Conservation (phyloP, 139 green algal species). For the Chlamydomonas sp. region DNA sequence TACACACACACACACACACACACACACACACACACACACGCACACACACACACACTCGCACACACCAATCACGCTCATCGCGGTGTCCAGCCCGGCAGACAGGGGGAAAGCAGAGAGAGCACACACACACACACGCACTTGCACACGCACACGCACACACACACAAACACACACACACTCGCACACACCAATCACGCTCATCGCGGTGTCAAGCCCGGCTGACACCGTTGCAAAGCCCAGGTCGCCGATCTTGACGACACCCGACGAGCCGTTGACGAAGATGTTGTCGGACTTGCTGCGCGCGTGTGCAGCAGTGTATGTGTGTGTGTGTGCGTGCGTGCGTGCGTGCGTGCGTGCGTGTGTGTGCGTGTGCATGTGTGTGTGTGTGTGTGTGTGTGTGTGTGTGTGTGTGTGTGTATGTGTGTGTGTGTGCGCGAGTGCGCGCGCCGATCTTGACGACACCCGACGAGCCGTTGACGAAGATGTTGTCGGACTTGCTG, state of each 20-base stretch:
- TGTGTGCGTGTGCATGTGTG: not conserved
- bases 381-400: slow-evolving; percentile 6
- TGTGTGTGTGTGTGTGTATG: slow-evolving; percentile 4
- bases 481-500: not conserved
- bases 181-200: not conserved
- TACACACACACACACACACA: no score
- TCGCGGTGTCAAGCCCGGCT: not conserved
- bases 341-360: not conserved
- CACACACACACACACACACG: no score
- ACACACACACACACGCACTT: not conserved
- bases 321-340: slow-evolving; percentile 2
- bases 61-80: not conserved
- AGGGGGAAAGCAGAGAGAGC: not conserved
- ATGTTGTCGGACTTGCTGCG: slow-evolving; percentile 56
- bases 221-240: slow-evolving; percentile 77
- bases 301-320: no score
- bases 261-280: slow-evolving; percentile 68
- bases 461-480: not conserved
- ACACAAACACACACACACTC: not conserved
- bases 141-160: no score
- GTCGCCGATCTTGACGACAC: slow-evolving; percentile 93
- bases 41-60: no score
- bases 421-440: not conserved
- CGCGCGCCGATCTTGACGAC: no score
- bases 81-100: not conserved